A percentile compares a stretch with the other conserved stretches of the same genome.
phyloP scores from a whole-genome alignment of 148 eudicot genomes.

The Rhododendron ferrugineum region DNA sequence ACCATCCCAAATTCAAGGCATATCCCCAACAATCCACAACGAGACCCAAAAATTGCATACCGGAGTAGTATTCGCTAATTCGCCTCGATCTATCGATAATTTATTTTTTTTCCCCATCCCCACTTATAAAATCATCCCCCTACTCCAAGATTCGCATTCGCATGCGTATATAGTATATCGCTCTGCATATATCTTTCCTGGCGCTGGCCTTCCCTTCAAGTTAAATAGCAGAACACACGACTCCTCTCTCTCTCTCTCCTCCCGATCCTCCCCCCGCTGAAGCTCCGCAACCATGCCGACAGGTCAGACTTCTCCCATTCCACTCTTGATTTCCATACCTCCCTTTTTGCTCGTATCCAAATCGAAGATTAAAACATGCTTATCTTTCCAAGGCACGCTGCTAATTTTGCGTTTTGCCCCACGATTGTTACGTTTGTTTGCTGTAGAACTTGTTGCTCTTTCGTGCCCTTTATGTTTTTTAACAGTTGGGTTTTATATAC shows the following conservation, averaged over 20 bases:
- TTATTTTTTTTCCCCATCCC: neutral
- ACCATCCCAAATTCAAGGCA: too few relatives aligned
- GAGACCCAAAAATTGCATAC: too few relatives aligned
- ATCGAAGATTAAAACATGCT: neutral
- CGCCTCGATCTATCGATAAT: neutral
- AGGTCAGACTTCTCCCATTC: conserved; percentile 15
- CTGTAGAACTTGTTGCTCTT: neutral
- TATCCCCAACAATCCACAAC: too few relatives aligned
- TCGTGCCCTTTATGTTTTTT: neutral
- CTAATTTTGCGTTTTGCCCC: neutral
- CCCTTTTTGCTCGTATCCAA: neutral
- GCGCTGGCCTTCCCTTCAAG: conserved; percentile 24
- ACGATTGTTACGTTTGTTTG: neutral
- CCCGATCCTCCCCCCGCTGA: conserved; percentile 13
- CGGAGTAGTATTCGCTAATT: too few relatives aligned
- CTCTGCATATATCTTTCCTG: neutral
- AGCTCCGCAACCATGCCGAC: conserved; percentile 27
- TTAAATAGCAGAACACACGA: conserved; percentile 2
- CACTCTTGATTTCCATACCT: neutral
- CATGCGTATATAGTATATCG: neutral
- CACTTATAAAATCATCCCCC: neutral
- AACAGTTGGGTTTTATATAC: neutral
- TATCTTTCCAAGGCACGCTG: neutral
- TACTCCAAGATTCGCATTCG: neutral
- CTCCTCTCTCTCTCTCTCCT: neutral